Percentiles rank a stretch among this genome's conserved stretches.
These are phyloP conservation scores for Albizia julibrissin DNA, from an alignment of 306 rosid genomes.

Conservation along the genomic window DNA sequence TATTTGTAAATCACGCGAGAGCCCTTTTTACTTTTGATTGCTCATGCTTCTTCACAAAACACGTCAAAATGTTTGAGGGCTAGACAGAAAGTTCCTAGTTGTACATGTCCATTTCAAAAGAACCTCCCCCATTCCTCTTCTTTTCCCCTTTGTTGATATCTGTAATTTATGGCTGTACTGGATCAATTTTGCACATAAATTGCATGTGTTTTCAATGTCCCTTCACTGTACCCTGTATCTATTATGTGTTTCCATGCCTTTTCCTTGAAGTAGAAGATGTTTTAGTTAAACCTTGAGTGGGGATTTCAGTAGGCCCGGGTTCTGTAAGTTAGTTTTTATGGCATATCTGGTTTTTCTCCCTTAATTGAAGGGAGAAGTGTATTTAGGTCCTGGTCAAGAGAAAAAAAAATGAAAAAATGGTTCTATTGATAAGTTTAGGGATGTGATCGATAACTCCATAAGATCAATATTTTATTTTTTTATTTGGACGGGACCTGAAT, in stretches of 20 bases:
- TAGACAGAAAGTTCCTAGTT: conserved; percentile 30
- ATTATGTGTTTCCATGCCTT: background rate
- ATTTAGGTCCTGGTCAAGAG: no score
- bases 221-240: background rate
- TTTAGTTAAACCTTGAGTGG: background rate
- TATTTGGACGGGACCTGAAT: no score
- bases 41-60: conserved; percentile 48
- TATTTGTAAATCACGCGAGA: conserved; percentile 56
- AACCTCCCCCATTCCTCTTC: background rate
- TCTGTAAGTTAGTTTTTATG: background rate
- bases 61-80: conserved; percentile 28
- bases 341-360: background rate
- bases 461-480: no score
- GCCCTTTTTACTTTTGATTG: conserved; percentile 44
- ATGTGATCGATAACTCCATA: no score
- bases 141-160: background rate
- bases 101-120: conserved; percentile 39
- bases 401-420: no score
- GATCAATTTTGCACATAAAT: conserved; percentile 34
- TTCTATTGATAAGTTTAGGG: no score
- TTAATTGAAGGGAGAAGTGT: no score
- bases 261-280: background rate
- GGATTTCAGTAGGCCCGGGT: background rate
- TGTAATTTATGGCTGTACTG: conserved; percentile 17
- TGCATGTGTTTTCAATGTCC: conserved; percentile 5